Base-by-base conservation (phyloP, 140 eudicot genomes). In the Stevia rebaudiana region DNA sequence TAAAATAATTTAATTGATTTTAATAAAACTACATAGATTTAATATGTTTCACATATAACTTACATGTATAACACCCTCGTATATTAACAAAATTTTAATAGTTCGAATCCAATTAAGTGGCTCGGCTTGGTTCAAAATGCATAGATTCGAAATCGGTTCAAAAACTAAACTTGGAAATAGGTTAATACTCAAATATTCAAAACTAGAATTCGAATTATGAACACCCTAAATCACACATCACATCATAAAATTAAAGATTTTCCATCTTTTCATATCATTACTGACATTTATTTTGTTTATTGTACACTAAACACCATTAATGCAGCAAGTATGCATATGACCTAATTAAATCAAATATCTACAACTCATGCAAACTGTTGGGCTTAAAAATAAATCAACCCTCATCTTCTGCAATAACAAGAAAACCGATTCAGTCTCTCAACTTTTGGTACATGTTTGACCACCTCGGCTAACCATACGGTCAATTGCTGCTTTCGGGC, bases 321-420 rank as follows among this genome's bases (percentile, higher is more conserved):
- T 11, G 68, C 55, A 62, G 68, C n/a, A 23, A 53, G 42, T 23
- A 67, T 6, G 11, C 24, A 33, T 35, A 52, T 19, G 51, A 33
- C 49, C 75, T 47, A 25, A 19, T 35, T 60, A 52, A 28, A 46
- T 31, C 60, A 73, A 44, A 65, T 73, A 73, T 73, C 61, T 73
- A 73, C 78, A 65, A 56, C 53, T 15, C 66, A 73, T 54, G 72
- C 49, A 73, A 69, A 69, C 60, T 33, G 64, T 53, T 53, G 39
- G 36, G 46, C 28, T 19, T 52, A 19, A 24, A 43, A 13, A 6
- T 10, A 7, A 46, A 55, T 40, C 74, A 55, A 41, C 28, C 63
- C 50, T 48, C 63, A 36, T 58, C 44, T 30, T 68, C 55, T 43
- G 42, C 30, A 10, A 8, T 6, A 51, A 19, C 56, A 47, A 18